phyloP scores from a whole-genome alignment of 805 yeast species.

The Ogataea methylovora region DNA sequence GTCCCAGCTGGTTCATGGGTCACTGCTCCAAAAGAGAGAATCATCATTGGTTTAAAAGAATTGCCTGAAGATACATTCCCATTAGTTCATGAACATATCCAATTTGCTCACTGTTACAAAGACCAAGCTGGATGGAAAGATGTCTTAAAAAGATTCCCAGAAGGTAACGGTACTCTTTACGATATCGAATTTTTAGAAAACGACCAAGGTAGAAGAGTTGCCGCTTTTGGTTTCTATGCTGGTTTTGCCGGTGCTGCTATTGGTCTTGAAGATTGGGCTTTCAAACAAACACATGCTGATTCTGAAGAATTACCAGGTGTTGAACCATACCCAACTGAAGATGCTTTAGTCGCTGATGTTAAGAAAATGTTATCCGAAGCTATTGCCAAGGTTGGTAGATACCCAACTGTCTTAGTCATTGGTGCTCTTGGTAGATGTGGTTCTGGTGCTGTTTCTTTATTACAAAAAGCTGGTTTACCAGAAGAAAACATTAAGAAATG shows the following conservation, averaged over 20 bases:
- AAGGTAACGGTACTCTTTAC: conserved; percentile 84
- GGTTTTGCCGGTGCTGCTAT: conserved; percentile 99
- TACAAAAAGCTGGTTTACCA: conserved; percentile 81
- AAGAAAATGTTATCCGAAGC: conserved; percentile 52
- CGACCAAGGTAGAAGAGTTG: conserved; percentile 95
- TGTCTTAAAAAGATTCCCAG: conserved; percentile 81
- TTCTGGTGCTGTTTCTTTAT: conserved; percentile 81
- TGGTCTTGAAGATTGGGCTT: conserved; percentile 91
- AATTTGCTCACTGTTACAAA: conserved; percentile 98
- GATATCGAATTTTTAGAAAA: conserved; percentile 93
- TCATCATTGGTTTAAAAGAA: conserved; percentile 91
- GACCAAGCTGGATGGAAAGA: conserved; percentile 97
- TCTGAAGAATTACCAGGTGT: conserved; percentile 70
- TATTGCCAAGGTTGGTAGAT: conserved; percentile 47
- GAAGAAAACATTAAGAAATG: conserved; percentile 78
- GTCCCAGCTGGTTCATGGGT: conserved; percentile 95
- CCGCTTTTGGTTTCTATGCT: conserved; percentile 99
- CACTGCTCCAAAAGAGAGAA: conserved; percentile 81
- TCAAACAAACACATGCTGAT: conserved; percentile 70
- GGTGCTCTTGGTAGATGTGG: conserved; percentile 99
- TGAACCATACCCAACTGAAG: conserved; percentile 76
- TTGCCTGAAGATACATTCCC: conserved; percentile 93
- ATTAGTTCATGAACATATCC: conserved; percentile 90
- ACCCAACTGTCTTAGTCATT: conserved; percentile 79
- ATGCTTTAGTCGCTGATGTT: conserved; percentile 64